Conservation (phyloP, 768 basidiomycete species). For the Podaxis pistillaris region DNA sequence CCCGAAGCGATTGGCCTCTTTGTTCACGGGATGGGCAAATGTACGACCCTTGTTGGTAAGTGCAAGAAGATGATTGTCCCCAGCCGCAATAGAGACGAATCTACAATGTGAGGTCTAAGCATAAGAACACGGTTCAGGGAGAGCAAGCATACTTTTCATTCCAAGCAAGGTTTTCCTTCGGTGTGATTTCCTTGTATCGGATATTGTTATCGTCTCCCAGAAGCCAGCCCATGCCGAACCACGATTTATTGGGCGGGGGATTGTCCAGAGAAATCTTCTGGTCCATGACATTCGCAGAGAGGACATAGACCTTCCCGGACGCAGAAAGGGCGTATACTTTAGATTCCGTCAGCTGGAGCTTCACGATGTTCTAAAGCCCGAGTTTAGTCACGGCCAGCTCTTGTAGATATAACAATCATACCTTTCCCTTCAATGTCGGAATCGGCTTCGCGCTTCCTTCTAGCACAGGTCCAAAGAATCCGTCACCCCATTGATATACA, state of each 20-base stretch:
- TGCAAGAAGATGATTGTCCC: constrained; percentile 69
- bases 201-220: constrained; percentile 50
- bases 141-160: constrained; percentile 59
- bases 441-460: constrained; percentile 35
- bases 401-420: constrained; percentile 25
- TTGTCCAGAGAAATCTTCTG: constrained; percentile 41
- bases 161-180: constrained; percentile 53
- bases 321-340: constrained; percentile 78
- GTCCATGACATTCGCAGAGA: constrained; percentile 50
- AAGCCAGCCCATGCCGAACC: constrained; percentile 63
- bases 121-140: background rate
- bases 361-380: constrained; percentile 60
- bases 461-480: constrained; percentile 43
- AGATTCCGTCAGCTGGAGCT: constrained; percentile 56
- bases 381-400: constrained; percentile 1
- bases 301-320: constrained; percentile 71
- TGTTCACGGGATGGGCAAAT: constrained; percentile 74
- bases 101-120: constrained; percentile 32
- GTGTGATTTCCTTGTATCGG: constrained; percentile 60
- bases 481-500: constrained; percentile 82
- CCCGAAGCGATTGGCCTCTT: constrained; percentile 73
- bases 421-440: constrained; percentile 65
- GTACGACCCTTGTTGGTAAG: constrained; percentile 72
- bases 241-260: constrained; percentile 46
- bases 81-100: constrained; percentile 72